These are phyloP conservation scores for Lachancea lanzarotensis DNA, from an alignment of 805 yeast genomes.

Conservation along the genomic window DNA sequence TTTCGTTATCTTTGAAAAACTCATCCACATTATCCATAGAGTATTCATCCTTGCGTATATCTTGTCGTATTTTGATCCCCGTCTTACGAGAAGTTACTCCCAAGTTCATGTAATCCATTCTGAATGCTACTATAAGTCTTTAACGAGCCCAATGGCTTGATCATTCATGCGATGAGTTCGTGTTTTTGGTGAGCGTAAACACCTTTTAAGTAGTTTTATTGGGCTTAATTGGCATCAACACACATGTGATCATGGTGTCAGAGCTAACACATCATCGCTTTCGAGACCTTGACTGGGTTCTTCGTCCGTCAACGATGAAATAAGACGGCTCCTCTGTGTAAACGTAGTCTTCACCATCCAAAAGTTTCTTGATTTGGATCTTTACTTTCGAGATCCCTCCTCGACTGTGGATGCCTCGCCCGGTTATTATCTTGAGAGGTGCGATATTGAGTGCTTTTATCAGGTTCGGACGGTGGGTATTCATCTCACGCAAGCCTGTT, in stretches of 20 bases:
- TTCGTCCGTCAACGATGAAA: constrained; percentile 35
- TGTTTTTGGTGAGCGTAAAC: background rate
- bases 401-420: constrained; percentile 63
- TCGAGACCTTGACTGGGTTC: background rate
- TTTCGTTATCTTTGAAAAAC: constrained; percentile 50
- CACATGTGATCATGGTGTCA: background rate
- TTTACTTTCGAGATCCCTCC: constrained; percentile 50
- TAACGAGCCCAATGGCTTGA: background rate
- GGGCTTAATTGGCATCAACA: background rate
- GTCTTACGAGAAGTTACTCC: constrained; percentile 64
- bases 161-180: background rate
- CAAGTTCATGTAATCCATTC: constrained; percentile 39
- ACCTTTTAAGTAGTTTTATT: background rate
- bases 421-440: constrained; percentile 50
- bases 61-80: constrained; percentile 45
- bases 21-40: constrained; percentile 67
- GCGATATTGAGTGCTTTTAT: constrained; percentile 36
- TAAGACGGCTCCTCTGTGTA: constrained; percentile 43
- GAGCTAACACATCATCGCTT: background rate
- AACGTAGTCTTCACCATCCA: constrained; percentile 35
- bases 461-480: constrained; percentile 34
- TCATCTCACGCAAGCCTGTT: constrained; percentile 35
- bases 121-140: background rate
- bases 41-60: constrained; percentile 47
- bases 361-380: constrained; percentile 35